Evolutionary conservation across 2,329 filamentous ascomycete genomes (phyloP), one percentile per base, ranked within the genome.

Genomic region (Colletotrichum eleusines): DNA sequence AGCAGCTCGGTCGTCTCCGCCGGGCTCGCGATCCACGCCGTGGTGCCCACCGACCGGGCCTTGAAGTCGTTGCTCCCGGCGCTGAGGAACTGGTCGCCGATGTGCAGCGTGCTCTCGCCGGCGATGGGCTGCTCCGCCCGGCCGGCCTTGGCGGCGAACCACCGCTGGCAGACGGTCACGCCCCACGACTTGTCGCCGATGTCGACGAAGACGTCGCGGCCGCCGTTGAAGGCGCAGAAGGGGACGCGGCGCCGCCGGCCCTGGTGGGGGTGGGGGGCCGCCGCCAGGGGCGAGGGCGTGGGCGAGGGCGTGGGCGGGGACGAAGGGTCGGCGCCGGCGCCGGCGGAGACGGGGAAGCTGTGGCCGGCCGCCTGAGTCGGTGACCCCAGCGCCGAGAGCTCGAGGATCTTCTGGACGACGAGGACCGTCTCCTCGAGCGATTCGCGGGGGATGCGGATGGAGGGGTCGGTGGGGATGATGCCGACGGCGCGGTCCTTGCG

Each of bases 121-220:
- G 87, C 85, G 75, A 98, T 90, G 42, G 67, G 59, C 28, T 18
- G 89, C 2, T 87, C 88, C 6, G 68, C 28, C 20, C 35, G 54
- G 1, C 91, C 91, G 8, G 77, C 76, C 26, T 79, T 76, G 77
- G 62, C 78, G 89, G 28, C 92, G 79, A 98, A 97, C 85, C 94
- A 97, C 69, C 91, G 88, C 83, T 99, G 96, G 79, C 95, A 98
- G 5, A 95, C 94, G 42, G 93, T 87, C 3, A 99, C 96, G 74
- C 96, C 96, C 92, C 95, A 97, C 63, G 92, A 94, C 83, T 99
- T 99, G 83, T 99, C 96, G 66, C 96, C 96, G 77, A 99, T 98
- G 80, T 99, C 96, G 64, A 99, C 95, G 81, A 99, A 99, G 51
- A 98, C 94, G 80, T 99, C 96, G 73, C 96, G 95, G 14, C 96